Conservation (phyloP, 805 yeast species). For the Cyberlindnera japonica region DNA sequence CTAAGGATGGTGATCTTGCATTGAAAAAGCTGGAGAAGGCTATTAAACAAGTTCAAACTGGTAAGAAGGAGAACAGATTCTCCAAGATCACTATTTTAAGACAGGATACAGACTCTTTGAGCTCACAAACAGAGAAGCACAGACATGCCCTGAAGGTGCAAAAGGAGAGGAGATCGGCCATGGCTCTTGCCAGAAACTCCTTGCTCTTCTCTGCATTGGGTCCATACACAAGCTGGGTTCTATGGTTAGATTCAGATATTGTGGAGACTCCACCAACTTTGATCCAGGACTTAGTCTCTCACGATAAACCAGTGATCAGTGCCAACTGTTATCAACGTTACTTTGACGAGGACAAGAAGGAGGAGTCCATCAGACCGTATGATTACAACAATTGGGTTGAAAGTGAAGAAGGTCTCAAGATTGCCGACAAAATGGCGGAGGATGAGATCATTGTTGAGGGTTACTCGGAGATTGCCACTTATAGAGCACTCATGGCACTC, state of each 20-base stretch:
- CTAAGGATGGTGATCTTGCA: conserved; percentile 76
- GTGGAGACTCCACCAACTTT: conserved; percentile 81
- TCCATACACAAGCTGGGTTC: conserved; percentile 89
- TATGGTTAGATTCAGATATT: conserved; percentile 96
- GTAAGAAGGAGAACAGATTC: conserved; percentile 61
- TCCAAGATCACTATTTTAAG: conserved; percentile 83
- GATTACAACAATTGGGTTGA: conserved; percentile 97
- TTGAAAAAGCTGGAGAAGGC: conserved; percentile 69
- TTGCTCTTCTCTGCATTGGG: conserved; percentile 82
- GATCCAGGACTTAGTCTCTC: conserved; percentile 82
- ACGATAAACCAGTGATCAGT: conserved; percentile 81
- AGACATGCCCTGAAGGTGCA: conserved; percentile 86
- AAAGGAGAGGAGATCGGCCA: conserved; percentile 80
- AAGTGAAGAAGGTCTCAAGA: conserved; percentile 69
- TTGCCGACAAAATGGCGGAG: conserved; percentile 69
- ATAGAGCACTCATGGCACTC: conserved; percentile 91
- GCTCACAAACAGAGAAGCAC: conserved; percentile 76
- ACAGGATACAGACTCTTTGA: conserved; percentile 81
- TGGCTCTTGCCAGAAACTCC: conserved; percentile 95
- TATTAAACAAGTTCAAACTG: conserved; percentile 66
- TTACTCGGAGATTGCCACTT: conserved; percentile 88
- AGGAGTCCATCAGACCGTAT: conserved; percentile 71
- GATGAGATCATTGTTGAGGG: conserved; percentile 97
- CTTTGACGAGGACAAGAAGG: conserved; percentile 54
- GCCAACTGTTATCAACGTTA: conserved; percentile 93